These are phyloP conservation scores for Vigna trinervia DNA, from an alignment of 306 rosid genomes.

Conservation along the genomic window DNA sequence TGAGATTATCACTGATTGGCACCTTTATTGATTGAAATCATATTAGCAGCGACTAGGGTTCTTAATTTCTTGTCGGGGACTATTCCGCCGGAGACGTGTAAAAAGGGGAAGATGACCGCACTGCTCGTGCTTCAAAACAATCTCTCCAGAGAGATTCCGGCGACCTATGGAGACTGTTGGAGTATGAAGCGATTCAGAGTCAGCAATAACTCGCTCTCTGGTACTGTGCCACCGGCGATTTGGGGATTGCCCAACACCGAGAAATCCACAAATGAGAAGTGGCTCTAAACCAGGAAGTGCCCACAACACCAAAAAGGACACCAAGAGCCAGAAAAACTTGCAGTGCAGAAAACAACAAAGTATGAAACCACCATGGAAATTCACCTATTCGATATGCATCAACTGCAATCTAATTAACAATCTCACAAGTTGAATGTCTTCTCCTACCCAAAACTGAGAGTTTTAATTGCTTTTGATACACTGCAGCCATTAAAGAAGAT, in stretches of 20 bases:
- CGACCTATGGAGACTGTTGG: constrained; percentile 57
- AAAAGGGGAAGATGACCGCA: constrained; percentile 55
- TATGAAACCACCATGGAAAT: constrained; percentile 78
- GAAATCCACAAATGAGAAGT: constrained; percentile 58
- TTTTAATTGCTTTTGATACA: constrained; percentile 65
- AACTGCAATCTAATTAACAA: constrained; percentile 70
- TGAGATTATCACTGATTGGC: too few relatives aligned
- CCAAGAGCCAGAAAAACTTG: constrained; percentile 54
- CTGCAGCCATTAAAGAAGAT: constrained; percentile 69
- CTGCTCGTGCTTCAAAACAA: constrained; percentile 76
- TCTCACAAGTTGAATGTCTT: constrained; percentile 72
- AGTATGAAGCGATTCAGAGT: constrained; percentile 71
- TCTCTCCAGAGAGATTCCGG: constrained; percentile 81
- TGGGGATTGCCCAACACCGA: constrained; percentile 78
- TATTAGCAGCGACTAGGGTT: too few relatives aligned
- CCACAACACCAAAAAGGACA: constrained; percentile 61
- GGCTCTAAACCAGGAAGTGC: constrained; percentile 70
- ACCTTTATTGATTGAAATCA: too few relatives aligned
- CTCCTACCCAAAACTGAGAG: constrained; percentile 60
- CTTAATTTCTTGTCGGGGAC: constrained; percentile 65
- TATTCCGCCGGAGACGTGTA: constrained; percentile 90
- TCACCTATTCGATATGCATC: constrained; percentile 83
- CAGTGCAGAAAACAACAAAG: constrained; percentile 45
- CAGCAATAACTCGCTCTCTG: constrained; percentile 73
- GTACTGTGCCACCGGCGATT: constrained; percentile 64